Evolutionary conservation across 1,139 yeast genomes (phyloP).

Genomic region (Yamadazyma atlantica): DNA sequence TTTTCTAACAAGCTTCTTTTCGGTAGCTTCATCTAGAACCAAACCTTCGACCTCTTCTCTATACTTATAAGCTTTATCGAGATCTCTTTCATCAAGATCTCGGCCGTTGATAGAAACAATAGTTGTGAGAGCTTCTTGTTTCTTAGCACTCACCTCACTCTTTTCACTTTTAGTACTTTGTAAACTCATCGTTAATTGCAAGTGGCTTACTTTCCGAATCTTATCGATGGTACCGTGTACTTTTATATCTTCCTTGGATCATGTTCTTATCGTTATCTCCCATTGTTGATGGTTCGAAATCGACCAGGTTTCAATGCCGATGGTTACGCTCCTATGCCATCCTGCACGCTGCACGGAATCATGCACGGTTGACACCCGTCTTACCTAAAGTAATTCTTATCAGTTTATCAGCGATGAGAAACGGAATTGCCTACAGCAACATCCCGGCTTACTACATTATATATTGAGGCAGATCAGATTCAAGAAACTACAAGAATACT

Average conservation of each 20-base stretch:
- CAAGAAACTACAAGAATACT: no score
- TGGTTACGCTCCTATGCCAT: no score
- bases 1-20: constrained; percentile 30
- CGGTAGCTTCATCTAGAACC: constrained; percentile 6
- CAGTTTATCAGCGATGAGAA: no score
- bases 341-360: no score
- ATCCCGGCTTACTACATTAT: no score
- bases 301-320: no score
- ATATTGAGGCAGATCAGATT: no score
- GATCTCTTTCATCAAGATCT: constrained; percentile 7
- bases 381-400: no score
- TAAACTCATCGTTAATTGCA: constrained; percentile 1
- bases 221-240: background rate
- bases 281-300: background rate
- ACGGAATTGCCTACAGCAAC: no score
- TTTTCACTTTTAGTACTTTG: constrained; percentile 2
- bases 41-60: constrained; percentile 7
- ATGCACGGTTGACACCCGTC: no score
- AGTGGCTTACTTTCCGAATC: background rate
- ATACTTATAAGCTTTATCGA: constrained; percentile 11
- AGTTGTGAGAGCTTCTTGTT: constrained; percentile 7
- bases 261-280: background rate
- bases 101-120: constrained; percentile 8
- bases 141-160: constrained; percentile 2
- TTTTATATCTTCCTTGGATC: background rate